A percentile compares a stretch with the other conserved stretches of the same genome.
phyloP scores from a whole-genome alignment of 805 yeast genomes.

The Blastobotrys terrestris region DNA sequence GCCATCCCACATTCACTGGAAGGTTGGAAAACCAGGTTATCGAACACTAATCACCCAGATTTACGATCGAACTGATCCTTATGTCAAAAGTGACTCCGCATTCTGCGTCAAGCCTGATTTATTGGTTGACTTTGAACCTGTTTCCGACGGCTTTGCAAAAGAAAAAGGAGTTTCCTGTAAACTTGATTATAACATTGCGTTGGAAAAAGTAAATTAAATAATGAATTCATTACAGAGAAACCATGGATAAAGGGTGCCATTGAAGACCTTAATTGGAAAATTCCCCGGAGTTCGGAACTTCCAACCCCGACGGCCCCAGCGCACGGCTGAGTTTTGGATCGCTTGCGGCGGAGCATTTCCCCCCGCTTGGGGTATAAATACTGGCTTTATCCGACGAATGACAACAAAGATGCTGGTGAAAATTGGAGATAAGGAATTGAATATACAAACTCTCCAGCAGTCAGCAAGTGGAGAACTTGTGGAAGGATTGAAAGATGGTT shows the following conservation, averaged over 20 bases:
- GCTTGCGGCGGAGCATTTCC: not conserved
- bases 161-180: not conserved
- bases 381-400: not conserved
- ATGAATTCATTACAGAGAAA: no score
- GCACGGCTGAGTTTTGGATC: not conserved
- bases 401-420: not conserved
- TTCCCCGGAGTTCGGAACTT: no score
- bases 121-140: not conserved
- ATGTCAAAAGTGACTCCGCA: not conserved
- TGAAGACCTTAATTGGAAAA: no score
- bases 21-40: conserved; percentile 25
- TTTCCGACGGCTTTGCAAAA: not conserved
- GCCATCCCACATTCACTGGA: conserved; percentile 33
- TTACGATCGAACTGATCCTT: conserved; percentile 14
- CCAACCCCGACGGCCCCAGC: no score
- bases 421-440: conserved; percentile 1
- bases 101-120: not conserved
- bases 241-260: no score
- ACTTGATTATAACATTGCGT: not conserved
- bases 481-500: not conserved
- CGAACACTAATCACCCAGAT: conserved; percentile 32
- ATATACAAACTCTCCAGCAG: not conserved
- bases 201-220: not conserved
- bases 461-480: not conserved
- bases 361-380: not conserved